phyloP scores from a whole-genome alignment of 371 early-diverging fungal species.

The Chytridiales sp. region DNA sequence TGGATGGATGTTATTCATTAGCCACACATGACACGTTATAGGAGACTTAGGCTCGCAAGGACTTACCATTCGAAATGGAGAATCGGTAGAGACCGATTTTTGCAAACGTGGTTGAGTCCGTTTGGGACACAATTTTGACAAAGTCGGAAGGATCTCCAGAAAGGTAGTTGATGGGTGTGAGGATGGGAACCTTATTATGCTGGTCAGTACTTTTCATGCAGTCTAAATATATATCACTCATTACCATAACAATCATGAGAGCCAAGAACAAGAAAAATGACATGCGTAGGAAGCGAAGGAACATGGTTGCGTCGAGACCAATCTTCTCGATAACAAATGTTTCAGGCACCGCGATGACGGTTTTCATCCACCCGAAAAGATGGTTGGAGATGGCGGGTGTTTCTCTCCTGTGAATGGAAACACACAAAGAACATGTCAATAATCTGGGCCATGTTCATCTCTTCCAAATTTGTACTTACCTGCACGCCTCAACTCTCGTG shows the following conservation, averaged over 20 bases:
- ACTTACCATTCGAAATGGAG: constrained; percentile 31
- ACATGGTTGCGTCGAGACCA: constrained; percentile 49
- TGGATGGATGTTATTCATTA: background rate
- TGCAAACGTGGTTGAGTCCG: constrained; percentile 12
- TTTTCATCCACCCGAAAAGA: constrained; percentile 43
- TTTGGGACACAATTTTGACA: background rate
- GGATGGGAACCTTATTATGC: constrained; percentile 29
- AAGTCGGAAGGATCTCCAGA: background rate
- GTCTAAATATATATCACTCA: background rate
- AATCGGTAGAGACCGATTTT: constrained; percentile 23
- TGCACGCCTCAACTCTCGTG: constrained; percentile 29
- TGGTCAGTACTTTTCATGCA: background rate
- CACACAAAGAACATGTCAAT: background rate
- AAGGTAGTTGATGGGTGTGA: constrained; percentile 38
- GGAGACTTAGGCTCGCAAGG: background rate
- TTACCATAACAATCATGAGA: constrained; percentile 20
- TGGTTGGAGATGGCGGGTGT: constrained; percentile 25
- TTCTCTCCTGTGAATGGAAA: constrained; percentile 17
- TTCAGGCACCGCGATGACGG: constrained; percentile 30
- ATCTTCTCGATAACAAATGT: constrained; percentile 36
- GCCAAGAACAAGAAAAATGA: constrained; percentile 28
- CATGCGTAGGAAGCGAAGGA: constrained; percentile 42
- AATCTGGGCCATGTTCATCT: too few relatives aligned
- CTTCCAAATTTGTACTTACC: constrained; percentile 10
- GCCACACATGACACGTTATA: background rate